Conservation (phyloP, 495 filamentous ascomycete genomes). For the Darksidea phi region DNA sequence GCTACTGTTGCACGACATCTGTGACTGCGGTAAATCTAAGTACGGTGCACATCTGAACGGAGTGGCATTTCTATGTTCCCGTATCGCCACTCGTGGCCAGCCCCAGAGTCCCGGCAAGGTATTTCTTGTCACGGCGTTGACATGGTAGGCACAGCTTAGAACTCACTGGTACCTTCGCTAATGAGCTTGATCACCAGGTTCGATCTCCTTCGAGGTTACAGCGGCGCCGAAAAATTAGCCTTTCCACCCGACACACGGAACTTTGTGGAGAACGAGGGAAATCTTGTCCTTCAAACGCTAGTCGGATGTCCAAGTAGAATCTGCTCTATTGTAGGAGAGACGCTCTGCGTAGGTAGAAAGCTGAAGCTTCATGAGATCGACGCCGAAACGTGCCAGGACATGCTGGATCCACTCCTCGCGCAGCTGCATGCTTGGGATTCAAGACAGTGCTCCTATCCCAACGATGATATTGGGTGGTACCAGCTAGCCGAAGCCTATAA, state of each 20-base stretch:
- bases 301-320: constrained; percentile 3
- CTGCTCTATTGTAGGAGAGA: not conserved
- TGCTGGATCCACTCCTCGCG: not conserved
- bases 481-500: not conserved
- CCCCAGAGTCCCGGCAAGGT: not conserved
- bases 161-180: not conserved
- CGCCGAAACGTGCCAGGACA: not conserved
- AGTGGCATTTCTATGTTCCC: constrained; percentile 7
- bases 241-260: constrained; percentile 3
- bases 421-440: not conserved
- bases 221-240: constrained; percentile 8
- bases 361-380: not conserved
- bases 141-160: not conserved
- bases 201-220: constrained; percentile 11
- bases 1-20: constrained; percentile 10
- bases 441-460: not conserved
- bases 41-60: constrained; percentile 12
- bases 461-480: not conserved
- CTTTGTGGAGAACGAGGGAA: not conserved
- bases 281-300: not conserved
- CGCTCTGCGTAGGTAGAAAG: not conserved
- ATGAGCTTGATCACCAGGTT: not conserved
- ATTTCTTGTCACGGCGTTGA: constrained; percentile 8
- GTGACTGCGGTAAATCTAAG: constrained; percentile 8
- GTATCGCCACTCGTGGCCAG: not conserved